Evolutionary conservation across 2,329 filamentous ascomycete genomes (phyloP), one percentile per base, ranked within the genome.

Genomic region (Fusarium sp.): DNA sequence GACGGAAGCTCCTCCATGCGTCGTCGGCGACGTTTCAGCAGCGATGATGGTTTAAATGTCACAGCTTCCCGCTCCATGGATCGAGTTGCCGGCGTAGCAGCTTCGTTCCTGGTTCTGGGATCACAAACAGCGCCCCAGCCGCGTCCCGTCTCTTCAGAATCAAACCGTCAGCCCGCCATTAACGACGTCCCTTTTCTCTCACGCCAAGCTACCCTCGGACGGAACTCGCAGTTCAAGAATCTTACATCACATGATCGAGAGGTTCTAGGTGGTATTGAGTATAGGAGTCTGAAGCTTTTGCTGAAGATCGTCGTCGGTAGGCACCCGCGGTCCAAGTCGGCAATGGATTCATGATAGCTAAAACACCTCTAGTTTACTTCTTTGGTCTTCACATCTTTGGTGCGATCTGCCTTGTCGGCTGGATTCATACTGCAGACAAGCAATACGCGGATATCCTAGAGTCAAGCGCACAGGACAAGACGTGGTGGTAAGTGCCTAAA

Each of bases 251-350:
- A 81, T 18, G 83, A 85, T 45, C 76, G 82, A 7, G 83, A 86
- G 58, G 76, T 80, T 8, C 78, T 88, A 0, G 86, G 86, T 2
- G 86, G 86, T 3, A 84, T 87, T 26, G 86, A 88, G 72, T 88
- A 88, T 33, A 82, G 85, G 0, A 84, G 82, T 18, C 71, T 88
- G 35, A 86, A 85, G 71, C 72, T 87, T 2, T 73, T 88, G 20
- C 72, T 87, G 16, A 86, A 86, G 65, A 84, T 87, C 39, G 80
- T 83, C 1, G 71, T 78, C 30, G 77, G 83, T 85, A 70, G 56
- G 77, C 65, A 6, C 14, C 7, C 10, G 0, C 11, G 10, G 12
- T 13, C 7, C 10, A 13, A 18, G 5, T 2, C 5, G 20, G 2
- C 7, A 18, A 18, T 7, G 10, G 15, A 28, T n/a, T 3, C 28